Conservation (phyloP, 495 filamentous ascomycete genomes). For the Penicillium atrosanguineum region DNA sequence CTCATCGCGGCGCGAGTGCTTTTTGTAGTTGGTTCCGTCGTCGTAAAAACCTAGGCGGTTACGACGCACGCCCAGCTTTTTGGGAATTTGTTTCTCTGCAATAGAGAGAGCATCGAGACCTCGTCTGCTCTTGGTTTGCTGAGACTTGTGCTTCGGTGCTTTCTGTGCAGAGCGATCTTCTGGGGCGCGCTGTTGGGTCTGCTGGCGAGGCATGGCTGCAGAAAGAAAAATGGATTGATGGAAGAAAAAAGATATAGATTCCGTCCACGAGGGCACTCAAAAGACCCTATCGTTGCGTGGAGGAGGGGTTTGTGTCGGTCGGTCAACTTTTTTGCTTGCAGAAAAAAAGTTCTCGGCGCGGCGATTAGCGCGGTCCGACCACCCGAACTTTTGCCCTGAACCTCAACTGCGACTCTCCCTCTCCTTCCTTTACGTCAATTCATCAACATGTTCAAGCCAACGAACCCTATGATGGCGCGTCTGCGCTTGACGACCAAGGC, state of each 20-base stretch:
- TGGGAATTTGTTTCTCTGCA: slow-evolving; percentile 61
- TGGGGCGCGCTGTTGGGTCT: slow-evolving; percentile 48
- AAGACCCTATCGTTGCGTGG: slow-evolving; percentile 9
- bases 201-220: slow-evolving; percentile 64
- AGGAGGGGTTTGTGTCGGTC: slow-evolving; percentile 16
- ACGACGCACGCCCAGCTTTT: slow-evolving; percentile 48
- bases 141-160: slow-evolving; percentile 40
- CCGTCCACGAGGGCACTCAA: slow-evolving; percentile 8
- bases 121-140: slow-evolving; percentile 40
- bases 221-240: neutral
- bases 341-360: slow-evolving; percentile 45
- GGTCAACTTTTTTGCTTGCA: slow-evolving; percentile 32
- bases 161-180: slow-evolving; percentile 49
- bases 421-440: neutral
- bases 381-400: slow-evolving; percentile 19
- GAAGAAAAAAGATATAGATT: slow-evolving; percentile 5
- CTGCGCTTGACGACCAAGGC: slow-evolving; percentile 87
- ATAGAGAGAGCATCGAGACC: slow-evolving; percentile 82
- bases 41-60: slow-evolving; percentile 60
- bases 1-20: slow-evolving; percentile 29
- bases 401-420: slow-evolving; percentile 5
- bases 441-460: slow-evolving; percentile 62
- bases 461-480: slow-evolving; percentile 62
- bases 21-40: slow-evolving; percentile 47
- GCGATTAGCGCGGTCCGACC: slow-evolving; percentile 34